phyloP scores from a whole-genome alignment of 768 basidiomycete genomes.

The Amanita exitialis region DNA sequence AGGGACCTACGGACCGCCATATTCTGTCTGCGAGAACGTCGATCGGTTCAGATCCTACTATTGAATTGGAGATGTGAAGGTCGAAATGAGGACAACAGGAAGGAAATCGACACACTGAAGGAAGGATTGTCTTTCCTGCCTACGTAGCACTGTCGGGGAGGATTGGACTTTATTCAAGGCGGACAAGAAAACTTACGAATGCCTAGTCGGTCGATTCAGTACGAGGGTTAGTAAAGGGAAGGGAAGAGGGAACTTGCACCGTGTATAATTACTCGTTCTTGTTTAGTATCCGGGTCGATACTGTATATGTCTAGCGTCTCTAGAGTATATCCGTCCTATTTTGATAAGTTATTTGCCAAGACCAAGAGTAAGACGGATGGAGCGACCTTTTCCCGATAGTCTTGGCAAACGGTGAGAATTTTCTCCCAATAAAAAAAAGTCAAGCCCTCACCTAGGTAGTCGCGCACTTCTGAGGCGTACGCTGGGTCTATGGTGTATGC shows the following conservation, averaged over 20 bases:
- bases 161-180: neutral
- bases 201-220: constrained; percentile 24
- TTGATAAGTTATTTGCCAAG: neutral
- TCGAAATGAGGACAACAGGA: neutral
- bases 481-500: constrained; percentile 82
- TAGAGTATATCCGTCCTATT: constrained; percentile 86
- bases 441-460: constrained; percentile 59
- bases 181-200: constrained; percentile 27
- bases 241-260: constrained; percentile 26
- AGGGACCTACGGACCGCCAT: constrained; percentile 71
- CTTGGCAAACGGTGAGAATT: constrained; percentile 24
- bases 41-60: constrained; percentile 82
- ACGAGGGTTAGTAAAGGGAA: neutral
- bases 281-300: constrained; percentile 32
- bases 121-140: constrained; percentile 83
- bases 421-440: neutral
- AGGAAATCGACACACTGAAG: constrained; percentile 46
- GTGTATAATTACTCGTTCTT: constrained; percentile 45
- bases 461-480: constrained; percentile 66
- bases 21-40: constrained; percentile 59
- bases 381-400: constrained; percentile 51
- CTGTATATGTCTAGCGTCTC: constrained; percentile 70
- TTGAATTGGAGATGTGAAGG: neutral
- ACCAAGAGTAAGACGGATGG: neutral
- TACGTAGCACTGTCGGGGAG: constrained; percentile 60